Evolutionary conservation across 352 stramenopile genomes (phyloP), one percentile per base, ranked within the genome.

Genomic region (Salisapilia sapeloensis): DNA sequence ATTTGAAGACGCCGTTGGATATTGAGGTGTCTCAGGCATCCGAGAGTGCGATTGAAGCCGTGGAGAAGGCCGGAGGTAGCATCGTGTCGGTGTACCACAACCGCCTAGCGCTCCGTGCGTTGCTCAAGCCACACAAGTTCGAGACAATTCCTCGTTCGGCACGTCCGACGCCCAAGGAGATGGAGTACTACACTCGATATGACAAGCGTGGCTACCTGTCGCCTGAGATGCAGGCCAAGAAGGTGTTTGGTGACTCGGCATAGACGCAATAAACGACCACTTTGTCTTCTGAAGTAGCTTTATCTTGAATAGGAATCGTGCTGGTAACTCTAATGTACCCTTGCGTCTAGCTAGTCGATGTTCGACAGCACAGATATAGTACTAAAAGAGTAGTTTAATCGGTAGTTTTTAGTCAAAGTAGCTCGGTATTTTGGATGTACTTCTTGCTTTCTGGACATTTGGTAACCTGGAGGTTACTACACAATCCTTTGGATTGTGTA

Each of bases 11-110:
- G 29, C 74, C 78, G n/a, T 46, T 99, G 29, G 58, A 94, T 34
- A 84, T 99, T 33, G 87, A 98, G 58, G 87, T 99, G 19, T 89
- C 81, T 18, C 70, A 94, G 47, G 94, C 92, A 7, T 97, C 85
- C 29, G 46, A 81, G 42, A 58, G 42, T 21, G 95, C 94, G n/a
- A 98, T 98, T 48, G 57, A 86, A 29, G 89, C 92, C 24, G 62
- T 99, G 12, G 95, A 99, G 50, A 60, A 50, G 3, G 70, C 59
- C 6, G 95, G 95, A 29, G 95, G 95, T 29, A 94, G 65, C 47
- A 89, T 99, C 39, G 93, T 71, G 8, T 96, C 86, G 10, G 83
- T 96, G n/a, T 96, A 98, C 70, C 93, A 97, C 65, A 98, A 98
- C 72, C 60, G 79, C 24, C 59, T 98, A 40, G 91, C 72, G 17